Conservation (phyloP, 2,329 filamentous ascomycete species). For the Monosporascus sp. region DNA sequence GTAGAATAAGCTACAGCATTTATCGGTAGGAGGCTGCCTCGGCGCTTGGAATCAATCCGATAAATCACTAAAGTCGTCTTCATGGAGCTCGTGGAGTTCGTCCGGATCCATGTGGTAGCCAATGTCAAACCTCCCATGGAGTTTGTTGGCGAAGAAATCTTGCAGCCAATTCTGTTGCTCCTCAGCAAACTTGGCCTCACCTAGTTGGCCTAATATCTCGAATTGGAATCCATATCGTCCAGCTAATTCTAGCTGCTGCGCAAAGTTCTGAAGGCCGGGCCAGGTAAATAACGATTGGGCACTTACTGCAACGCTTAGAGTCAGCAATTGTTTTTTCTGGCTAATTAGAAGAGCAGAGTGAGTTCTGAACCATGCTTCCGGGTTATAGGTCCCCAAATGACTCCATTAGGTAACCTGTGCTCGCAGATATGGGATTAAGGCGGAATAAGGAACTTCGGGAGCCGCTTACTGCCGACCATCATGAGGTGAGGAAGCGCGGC, state of each 20-base stretch:
- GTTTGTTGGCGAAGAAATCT: conserved; percentile 13
- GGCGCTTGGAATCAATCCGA: conserved; percentile 9
- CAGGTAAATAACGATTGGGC: conserved; percentile 50
- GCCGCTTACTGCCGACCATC: conserved; percentile 33
- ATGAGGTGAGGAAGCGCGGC: conserved; percentile 39
- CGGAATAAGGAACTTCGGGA: too few species aligned
- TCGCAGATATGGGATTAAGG: too few species aligned
- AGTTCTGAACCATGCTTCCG: too few species aligned
- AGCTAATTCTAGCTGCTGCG: conserved; percentile 27
- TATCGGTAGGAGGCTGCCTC: conserved; percentile 2
- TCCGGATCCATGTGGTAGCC: conserved; percentile 27
- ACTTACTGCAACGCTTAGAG: conserved; percentile 26
- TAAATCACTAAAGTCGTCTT: conserved; percentile 28
- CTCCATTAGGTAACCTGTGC: too few species aligned
- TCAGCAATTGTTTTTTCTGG: too few species aligned
- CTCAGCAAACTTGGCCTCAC: conserved; percentile 19
- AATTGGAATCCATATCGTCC: conserved; percentile 26
- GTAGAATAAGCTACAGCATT: too few species aligned
- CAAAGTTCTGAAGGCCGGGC: conserved; percentile 40
- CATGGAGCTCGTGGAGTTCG: conserved; percentile 30
- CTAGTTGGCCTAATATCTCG: conserved; percentile 28
- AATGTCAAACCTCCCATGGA: conserved; percentile 30
- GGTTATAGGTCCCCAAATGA: too few species aligned
- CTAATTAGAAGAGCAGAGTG: too few species aligned
- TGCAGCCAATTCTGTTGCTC: conserved; percentile 20